Base-by-base conservation (phyloP, 768 basidiomycete species). In the Russula ochroleuca region DNA sequence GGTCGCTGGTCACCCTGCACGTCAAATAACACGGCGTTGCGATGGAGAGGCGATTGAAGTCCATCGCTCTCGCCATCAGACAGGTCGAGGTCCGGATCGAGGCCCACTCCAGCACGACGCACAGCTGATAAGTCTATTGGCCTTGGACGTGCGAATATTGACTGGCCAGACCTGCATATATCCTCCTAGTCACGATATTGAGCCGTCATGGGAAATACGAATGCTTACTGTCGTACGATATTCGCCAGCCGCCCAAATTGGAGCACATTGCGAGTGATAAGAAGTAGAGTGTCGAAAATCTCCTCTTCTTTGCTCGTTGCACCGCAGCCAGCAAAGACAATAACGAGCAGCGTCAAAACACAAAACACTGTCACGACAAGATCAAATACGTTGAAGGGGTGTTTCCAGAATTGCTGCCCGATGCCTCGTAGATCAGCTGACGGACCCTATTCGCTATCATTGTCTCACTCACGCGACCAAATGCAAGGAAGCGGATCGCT, bases 401-500 rank as follows among this genome's bases (percentile, higher is more conserved):
- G 91, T 73, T 84, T 90, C 92, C 92, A 95, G 79, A 97, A 97
- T 92, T 94, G 90, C 94, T 95, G 72, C 45, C 58, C 62, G 43
- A 23, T 57, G 19, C 45, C 41, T 7, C 33, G 5, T 49, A 47
- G 62, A 59, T 48, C 47, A 65, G 55, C 41, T 38, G 15, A 21
- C n/a, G 19, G 17, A 17, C 23, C 38, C 23, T 28, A 23, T 21
- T 37, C 5, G 13, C 33, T n/a, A 11, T 25, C n/a, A 47, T 21
- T 35, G 21, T 57, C 33, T 23, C 17, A 79, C 92, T 71, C 70
- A 98, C 96, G 75, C 85, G 83, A 65, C 96, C 96, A 70, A 97
- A 90, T 1, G 97, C 97, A 62, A 98, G 79, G 72, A 98, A 88
- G 45, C 97, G 85, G 63, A 96, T 90, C 1, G 80, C 81, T 19